Base-by-base conservation (phyloP, 2,329 filamentous ascomycete species). In the Aspergillus bombycis region DNA sequence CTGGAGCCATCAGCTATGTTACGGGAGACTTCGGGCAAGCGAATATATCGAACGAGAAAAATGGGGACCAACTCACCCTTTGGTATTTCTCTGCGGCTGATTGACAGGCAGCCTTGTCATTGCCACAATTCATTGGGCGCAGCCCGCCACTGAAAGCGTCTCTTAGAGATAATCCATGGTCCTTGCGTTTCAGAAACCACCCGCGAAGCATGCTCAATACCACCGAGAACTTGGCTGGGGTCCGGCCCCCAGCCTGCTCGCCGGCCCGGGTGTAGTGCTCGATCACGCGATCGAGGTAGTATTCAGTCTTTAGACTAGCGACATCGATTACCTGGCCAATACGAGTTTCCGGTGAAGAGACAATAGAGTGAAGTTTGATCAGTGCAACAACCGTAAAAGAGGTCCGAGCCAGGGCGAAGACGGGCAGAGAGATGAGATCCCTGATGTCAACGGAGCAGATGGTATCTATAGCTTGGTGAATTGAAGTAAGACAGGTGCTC, bases 281-380 rank as follows among this genome's bases (percentile, higher is more conserved):
- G 1, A 92, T 85, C 23, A 94, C 81, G n/a, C 82, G 83, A 66
- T 92, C 88, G 3, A 96, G 82, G 72, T 92, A 90, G 60, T 86
- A 81, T 67, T 88, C 84, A 19, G 85, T 80, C 64, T 88, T 88
- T 78, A 94, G 85, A 67, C 89, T 84, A 60, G 89, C 85, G 66
- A 86, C 86, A 67, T 88, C 84, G 66, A 94, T 89, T 21, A 93
- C 85, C 64, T 86, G 85, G n/a, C 88, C 88, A 1, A 94, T 83
- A 68, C 89, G 88, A 19, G 86, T 89, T 46, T 85, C 84, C 0
- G 88, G 85, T 16, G 85, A 84, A 1, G 86, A 85, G 4, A 89
- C 87, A 10, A 88, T 86, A 57, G 91, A 89, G 76, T 89, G 90
- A 65, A 93, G 85, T 76, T 92, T 93, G 74, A 92, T 89, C 43